Evolutionary conservation across 192 early-diverging fungal genomes (phyloP).

Genomic region (Coemansia sp.): DNA sequence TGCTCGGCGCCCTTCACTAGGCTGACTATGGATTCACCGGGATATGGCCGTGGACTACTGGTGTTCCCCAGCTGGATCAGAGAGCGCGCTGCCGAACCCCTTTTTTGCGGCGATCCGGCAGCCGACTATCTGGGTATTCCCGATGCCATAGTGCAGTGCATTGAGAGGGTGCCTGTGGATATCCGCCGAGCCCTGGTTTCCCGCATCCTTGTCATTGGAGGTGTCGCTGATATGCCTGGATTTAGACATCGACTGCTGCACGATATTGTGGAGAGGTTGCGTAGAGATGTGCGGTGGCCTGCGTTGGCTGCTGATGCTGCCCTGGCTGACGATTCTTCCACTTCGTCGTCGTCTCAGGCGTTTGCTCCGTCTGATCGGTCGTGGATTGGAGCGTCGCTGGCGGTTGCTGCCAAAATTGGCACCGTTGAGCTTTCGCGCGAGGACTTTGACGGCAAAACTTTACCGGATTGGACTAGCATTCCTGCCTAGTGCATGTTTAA

Average conservation of each 20-base stretch:
- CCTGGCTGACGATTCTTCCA: slow-evolving; percentile 55
- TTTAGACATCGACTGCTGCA: slow-evolving; percentile 65
- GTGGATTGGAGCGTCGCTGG: slow-evolving; percentile 86
- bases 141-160: slow-evolving; percentile 58
- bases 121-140: slow-evolving; percentile 64
- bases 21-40: slow-evolving; percentile 2
- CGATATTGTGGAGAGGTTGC: slow-evolving; percentile 62
- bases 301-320: slow-evolving; percentile 56
- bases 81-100: slow-evolving; percentile 75
- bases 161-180: slow-evolving; percentile 70
- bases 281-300: slow-evolving; percentile 54
- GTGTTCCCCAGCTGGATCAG: slow-evolving; percentile 86
- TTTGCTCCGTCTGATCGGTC: slow-evolving; percentile 71
- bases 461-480: slow-evolving; percentile 67
- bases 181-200: slow-evolving; percentile 66
- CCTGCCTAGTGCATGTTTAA: not conserved
- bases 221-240: slow-evolving; percentile 74
- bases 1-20: not conserved
- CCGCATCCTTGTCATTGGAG: slow-evolving; percentile 76
- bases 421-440: slow-evolving; percentile 69
- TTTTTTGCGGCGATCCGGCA: slow-evolving; percentile 75
- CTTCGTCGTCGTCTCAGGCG: slow-evolving; percentile 12
- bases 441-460: slow-evolving; percentile 62
- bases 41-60: slow-evolving; percentile 57
- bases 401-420: slow-evolving; percentile 74